phyloP scores from a whole-genome alignment of 163 green algal genomes.

The Scenedesmus sp. region DNA sequence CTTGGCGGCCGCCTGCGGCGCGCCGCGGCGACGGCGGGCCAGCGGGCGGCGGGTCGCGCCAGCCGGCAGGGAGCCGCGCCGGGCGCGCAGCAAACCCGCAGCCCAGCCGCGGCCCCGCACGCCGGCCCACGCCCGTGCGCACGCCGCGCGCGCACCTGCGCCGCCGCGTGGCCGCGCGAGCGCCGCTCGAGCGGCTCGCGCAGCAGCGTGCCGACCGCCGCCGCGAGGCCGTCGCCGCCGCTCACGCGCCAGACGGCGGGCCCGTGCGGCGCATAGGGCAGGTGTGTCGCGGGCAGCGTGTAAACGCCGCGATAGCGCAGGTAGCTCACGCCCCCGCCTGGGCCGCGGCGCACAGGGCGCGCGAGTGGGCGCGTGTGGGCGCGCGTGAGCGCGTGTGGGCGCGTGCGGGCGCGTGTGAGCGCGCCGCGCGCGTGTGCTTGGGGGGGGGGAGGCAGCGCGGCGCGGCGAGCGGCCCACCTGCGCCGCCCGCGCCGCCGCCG shows the following conservation, averaged over 20 bases:
- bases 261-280: conserved; percentile 53
- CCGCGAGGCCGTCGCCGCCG: conserved; percentile 38
- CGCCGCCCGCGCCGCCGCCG: too few relatives aligned
- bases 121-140: too few relatives aligned
- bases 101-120: background rate
- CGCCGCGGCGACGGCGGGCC: background rate
- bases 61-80: background rate
- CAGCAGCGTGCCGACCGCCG: conserved; percentile 54
- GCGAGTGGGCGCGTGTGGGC: too few relatives aligned
- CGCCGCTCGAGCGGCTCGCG: conserved; percentile 57
- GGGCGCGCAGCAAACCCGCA: background rate
- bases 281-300: conserved; percentile 59
- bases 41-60: background rate
- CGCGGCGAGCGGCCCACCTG: too few relatives aligned
- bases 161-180: conserved; percentile 58
- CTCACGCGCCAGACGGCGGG: conserved; percentile 65
- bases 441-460: too few relatives aligned
- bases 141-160: conserved; percentile 52
- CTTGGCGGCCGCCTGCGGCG: conserved; percentile 59
- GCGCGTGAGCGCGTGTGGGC: too few relatives aligned
- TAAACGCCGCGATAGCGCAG: conserved; percentile 55
- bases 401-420: too few relatives aligned
- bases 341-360: too few relatives aligned
- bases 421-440: too few relatives aligned
- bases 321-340: conserved; percentile 8